Evolutionary conservation across 108 stramenopile genomes (phyloP), one percentile per base, ranked within the genome.

Genomic region (Fragilaria crotonensis): DNA sequence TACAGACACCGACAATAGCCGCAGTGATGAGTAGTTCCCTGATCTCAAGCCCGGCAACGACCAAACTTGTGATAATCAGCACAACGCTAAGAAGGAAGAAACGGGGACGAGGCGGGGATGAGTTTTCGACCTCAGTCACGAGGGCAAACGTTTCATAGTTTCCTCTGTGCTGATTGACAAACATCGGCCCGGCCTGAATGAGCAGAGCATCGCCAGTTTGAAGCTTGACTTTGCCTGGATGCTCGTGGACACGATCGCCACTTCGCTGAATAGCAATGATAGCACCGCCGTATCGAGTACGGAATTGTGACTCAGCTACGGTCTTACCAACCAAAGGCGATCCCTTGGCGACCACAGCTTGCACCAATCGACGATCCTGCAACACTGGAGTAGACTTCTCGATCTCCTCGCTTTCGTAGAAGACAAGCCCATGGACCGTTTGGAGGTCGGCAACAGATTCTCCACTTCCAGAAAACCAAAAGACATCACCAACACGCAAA

Each of bases 191-290:
- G 33, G 90, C 90, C 69, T 93, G 87, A 27, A 90, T 63, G 2
- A 90, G 66, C 11, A 90, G 71, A 0, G 87, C 89, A 57, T 90
- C 89, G 54, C 89, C 89, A 25, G 81, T 78, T 52, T 90, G 83
- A n/a, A 90, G 73, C 53, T 83, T 80, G 56, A 90, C 73, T 25
- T 80, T 71, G 21, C 85, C 89, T 33, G 90, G 90, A 69, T 86
- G 84, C 4, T 93, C 84, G 33, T 89, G 86, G 29, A 93, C 69
- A 30, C 85, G 67, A 32, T 71, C 66, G 3, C 90, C 87, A 20
- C 85, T 81, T n/a, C 90, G 72, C 55, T 88, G 87, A 31, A 93
- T 84, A n/a, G 90, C 80, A 63, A 93, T 89, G 9, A 93, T 87
- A 33, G 87, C 90, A 21, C 86, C 86, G 58, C 86, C 90, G 53